Conservation (phyloP, 768 basidiomycete species). For the Fibroporia radiculosa region DNA sequence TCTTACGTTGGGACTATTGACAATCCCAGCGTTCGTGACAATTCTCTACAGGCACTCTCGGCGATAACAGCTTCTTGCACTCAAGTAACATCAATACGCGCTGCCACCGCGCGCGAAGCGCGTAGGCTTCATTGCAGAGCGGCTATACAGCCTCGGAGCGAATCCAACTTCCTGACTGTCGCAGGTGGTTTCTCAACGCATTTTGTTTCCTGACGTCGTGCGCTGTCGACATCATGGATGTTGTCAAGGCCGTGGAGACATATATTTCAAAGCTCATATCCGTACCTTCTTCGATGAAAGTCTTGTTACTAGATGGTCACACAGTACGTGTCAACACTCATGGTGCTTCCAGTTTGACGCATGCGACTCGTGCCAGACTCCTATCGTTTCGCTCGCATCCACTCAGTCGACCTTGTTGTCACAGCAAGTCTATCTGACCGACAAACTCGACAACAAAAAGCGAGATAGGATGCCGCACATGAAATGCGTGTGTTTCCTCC, state of each 20-base stretch:
- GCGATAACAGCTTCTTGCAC: background rate
- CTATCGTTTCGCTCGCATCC: constrained; percentile 89
- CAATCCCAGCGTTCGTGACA: too few species aligned
- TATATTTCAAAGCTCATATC: constrained; percentile 89
- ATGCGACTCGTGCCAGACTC: constrained; percentile 22
- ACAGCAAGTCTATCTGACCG: constrained; percentile 96
- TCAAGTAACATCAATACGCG: background rate
- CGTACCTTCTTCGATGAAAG: constrained; percentile 87
- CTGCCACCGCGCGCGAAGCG: background rate
- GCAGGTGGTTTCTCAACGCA: background rate
- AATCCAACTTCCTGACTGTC: background rate
- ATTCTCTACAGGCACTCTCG: background rate
- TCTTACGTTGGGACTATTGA: too few species aligned
- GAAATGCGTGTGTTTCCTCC: constrained; percentile 94
- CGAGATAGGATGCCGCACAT: constrained; percentile 92
- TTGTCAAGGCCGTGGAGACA: constrained; percentile 89
- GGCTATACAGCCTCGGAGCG: background rate
- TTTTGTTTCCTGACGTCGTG: too few species aligned
- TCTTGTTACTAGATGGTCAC: constrained; percentile 87
- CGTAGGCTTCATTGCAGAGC: background rate
- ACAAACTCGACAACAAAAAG: constrained; percentile 91
- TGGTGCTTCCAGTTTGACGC: background rate
- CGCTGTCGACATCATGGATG: constrained; percentile 80
- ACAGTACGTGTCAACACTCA: constrained; percentile 55
- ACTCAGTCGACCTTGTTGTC: constrained; percentile 91